Evolutionary conservation across 2,329 filamentous ascomycete species (phyloP).

Genomic region (Fusarium aywerte): DNA sequence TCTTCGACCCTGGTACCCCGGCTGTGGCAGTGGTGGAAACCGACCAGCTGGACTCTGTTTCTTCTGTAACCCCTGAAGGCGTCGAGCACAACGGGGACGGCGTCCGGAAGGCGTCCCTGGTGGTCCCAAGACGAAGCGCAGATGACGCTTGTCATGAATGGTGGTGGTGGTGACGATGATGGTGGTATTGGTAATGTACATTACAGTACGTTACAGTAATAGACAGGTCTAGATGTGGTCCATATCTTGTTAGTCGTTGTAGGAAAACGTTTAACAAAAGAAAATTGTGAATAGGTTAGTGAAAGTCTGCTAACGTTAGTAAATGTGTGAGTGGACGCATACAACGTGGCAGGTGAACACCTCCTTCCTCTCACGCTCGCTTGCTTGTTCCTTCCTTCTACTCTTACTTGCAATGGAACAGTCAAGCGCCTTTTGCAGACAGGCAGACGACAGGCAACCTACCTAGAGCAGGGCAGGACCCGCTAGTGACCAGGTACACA

Average conservation of each 20-base stretch:
- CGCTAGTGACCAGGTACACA: constrained; percentile 22
- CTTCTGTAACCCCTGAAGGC: constrained; percentile 39
- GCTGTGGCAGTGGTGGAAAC: constrained; percentile 42
- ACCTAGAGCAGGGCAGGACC: neutral
- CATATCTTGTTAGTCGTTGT: neutral
- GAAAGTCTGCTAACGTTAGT: constrained; percentile 12
- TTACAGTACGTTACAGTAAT: neutral
- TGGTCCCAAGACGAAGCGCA: constrained; percentile 21
- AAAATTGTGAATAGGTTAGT: neutral
- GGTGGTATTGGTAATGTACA: neutral
- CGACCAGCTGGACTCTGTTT: constrained; percentile 43
- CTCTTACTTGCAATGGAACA: neutral
- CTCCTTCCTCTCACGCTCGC: neutral
- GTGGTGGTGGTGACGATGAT: constrained; percentile 16
- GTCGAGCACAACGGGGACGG: constrained; percentile 42
- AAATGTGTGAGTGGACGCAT: constrained; percentile 20
- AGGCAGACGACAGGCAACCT: no score
- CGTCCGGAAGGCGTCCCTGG: constrained; percentile 41
- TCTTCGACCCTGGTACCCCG: constrained; percentile 31
- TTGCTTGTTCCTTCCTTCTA: neutral
- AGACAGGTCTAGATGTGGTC: neutral
- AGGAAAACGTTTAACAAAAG: neutral
- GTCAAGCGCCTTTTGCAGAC: neutral
- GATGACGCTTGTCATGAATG: constrained; percentile 33
- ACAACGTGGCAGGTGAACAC: constrained; percentile 36